Percentiles rank a stretch among this genome's conserved stretches.
These are phyloP conservation scores for Bipolaris victoriae DNA, from an alignment of 2,329 filamentous ascomycete species.

Conservation along the genomic window DNA sequence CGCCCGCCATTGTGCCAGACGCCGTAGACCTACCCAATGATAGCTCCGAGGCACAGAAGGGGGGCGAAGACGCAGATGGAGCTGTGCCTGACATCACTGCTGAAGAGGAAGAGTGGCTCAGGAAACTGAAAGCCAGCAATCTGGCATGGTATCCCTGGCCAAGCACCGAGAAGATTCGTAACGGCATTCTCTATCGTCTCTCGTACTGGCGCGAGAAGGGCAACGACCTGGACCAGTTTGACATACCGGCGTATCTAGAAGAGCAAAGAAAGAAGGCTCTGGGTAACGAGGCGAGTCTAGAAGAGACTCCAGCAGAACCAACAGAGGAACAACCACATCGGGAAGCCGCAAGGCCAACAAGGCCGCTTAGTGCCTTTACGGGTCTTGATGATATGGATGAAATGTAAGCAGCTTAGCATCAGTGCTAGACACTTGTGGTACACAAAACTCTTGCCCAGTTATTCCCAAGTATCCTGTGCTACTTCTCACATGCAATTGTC, in stretches of 20 bases:
- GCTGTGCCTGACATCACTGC: constrained; percentile 32
- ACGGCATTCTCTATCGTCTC: constrained; percentile 64
- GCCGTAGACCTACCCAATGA: constrained; percentile 30
- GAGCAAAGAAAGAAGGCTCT: constrained; percentile 20
- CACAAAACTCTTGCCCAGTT: background rate
- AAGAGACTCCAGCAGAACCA: background rate
- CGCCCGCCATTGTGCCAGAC: constrained; percentile 36
- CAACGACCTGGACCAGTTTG: constrained; percentile 29
- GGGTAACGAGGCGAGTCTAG: background rate
- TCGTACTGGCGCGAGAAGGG: constrained; percentile 32
- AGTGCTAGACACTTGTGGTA: background rate
- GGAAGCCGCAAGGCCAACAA: constrained; percentile 4
- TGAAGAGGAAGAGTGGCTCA: constrained; percentile 44
- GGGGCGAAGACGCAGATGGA: constrained; percentile 18
- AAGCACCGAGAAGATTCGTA: constrained; percentile 69
- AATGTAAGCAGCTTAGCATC: background rate
- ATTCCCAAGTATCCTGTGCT: background rate
- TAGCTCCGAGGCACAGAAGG: constrained; percentile 24
- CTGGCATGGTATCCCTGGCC: constrained; percentile 76
- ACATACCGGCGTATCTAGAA: constrained; percentile 32
- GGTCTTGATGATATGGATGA: constrained; percentile 13
- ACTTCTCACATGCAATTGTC: background rate
- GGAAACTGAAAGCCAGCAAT: constrained; percentile 38
- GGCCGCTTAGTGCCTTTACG: constrained; percentile 9
- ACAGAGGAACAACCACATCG: constrained; percentile 3